These are phyloP conservation scores for Phycomyces nitens DNA, from an alignment of 192 early-diverging fungal genomes.

Conservation along the genomic window DNA sequence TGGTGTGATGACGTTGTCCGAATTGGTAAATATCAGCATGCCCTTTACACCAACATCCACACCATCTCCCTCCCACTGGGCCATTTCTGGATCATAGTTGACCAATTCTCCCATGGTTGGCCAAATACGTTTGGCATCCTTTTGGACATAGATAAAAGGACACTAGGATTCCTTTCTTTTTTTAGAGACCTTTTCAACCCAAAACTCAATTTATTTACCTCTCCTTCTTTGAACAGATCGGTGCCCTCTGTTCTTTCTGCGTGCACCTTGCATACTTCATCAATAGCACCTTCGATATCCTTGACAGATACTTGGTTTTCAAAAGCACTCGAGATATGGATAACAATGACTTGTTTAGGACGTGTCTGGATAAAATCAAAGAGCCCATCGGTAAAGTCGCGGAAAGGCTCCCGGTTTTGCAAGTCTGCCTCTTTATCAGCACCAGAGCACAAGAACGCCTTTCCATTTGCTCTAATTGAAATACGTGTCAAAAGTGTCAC, in stretches of 20 bases:
- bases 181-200: no score
- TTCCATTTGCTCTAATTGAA: neutral
- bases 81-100: constrained; percentile 29
- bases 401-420: neutral
- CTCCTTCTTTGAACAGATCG: constrained; percentile 7
- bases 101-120: constrained; percentile 29
- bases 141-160: constrained; percentile 25
- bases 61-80: constrained; percentile 34
- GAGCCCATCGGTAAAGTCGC: constrained; percentile 7
- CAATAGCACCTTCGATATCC: constrained; percentile 16
- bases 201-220: no score
- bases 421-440: neutral
- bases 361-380: constrained; percentile 9
- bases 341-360: constrained; percentile 14
- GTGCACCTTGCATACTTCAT: constrained; percentile 21
- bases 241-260: constrained; percentile 16
- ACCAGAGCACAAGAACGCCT: neutral
- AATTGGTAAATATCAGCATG: constrained; percentile 18
- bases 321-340: neutral
- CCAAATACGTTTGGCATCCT: neutral
- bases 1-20: neutral
- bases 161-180: constrained; percentile 4
- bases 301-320: neutral
- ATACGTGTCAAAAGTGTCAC: neutral
- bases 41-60: constrained; percentile 26